Evolutionary conservation across 2,329 filamentous ascomycete species (phyloP).

Genomic region (Huntiella omanensis): DNA sequence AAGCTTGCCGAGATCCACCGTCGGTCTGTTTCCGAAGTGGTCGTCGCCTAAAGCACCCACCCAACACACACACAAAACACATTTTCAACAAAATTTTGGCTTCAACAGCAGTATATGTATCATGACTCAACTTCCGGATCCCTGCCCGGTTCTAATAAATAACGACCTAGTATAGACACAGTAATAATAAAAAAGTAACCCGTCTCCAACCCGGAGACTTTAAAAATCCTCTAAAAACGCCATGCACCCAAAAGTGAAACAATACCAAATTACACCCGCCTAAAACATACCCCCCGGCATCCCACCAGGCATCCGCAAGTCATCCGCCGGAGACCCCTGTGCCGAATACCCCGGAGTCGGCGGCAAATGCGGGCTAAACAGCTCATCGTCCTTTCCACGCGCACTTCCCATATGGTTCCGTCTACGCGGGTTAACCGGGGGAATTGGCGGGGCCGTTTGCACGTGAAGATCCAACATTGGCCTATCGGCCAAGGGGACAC

Average conservation of each 20-base stretch:
- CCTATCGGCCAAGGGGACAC: slow-evolving; percentile 24
- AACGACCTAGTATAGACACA: too few relatives aligned
- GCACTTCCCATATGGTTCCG: slow-evolving; percentile 24
- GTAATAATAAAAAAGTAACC: too few relatives aligned
- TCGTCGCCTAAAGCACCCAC: slow-evolving; percentile 13
- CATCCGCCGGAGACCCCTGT: neutral
- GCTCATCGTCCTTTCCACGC: slow-evolving; percentile 3
- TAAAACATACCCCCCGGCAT: slow-evolving; percentile 9
- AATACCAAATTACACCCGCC: neutral
- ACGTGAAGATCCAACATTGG: slow-evolving; percentile 21
- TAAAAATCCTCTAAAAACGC: neutral
- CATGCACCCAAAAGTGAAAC: neutral
- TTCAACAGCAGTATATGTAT: too few relatives aligned
- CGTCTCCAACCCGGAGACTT: too few relatives aligned
- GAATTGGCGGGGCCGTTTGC: slow-evolving; percentile 28
- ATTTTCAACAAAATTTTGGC: too few relatives aligned
- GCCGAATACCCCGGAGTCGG: slow-evolving; percentile 5
- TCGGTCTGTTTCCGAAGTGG: slow-evolving; percentile 17
- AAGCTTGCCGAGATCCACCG: slow-evolving; percentile 29
- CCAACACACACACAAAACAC: slow-evolving; percentile 3
- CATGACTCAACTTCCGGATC: too few relatives aligned
- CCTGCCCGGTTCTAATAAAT: too few relatives aligned
- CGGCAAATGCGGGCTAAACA: slow-evolving; percentile 7
- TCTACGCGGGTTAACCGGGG: slow-evolving; percentile 39
- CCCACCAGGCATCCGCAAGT: slow-evolving; percentile 6